Base-by-base conservation (phyloP, 2,329 filamentous ascomycete species). In the Ophiostoma ips region DNA sequence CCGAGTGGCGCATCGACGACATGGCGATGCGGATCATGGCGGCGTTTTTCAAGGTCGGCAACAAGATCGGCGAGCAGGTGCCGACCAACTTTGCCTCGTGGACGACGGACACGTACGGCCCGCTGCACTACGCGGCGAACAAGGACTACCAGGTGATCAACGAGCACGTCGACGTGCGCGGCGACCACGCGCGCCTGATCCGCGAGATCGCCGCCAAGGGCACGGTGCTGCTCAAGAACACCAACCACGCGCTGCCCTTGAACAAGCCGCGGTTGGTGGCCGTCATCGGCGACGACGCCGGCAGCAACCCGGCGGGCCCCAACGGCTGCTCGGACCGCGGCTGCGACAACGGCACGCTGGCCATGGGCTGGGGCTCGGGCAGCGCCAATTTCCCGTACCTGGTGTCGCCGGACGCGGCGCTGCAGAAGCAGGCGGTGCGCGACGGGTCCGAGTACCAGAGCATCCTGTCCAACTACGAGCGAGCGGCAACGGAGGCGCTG, bases 181-280 rank as follows among this genome's bases (percentile, higher is more conserved):
- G 67, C 38, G 72, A 90, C 50, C 89, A 95, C 62, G 80, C 71
- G 43, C 61, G 67, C 19, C 67, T 87, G 48, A 90, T 94, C 55
- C 81, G 88, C 33, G 76, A 87, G 56, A 75, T 86, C 48, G 88
- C 78, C 13, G 82, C 84, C 47, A 84, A 85, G 64, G 87, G 85
- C 15, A 88, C 83, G 2, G 88, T 98, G 7, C 71, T 98, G 11
- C 71, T 98, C 56, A 98, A 96, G 75, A 95, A 96, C 66, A 71
- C 64, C 6, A 80, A 81, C 18, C 80, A 81, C 13, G 72, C 73
- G 2, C 70, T 96, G 31, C 89, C 90, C 0, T 72, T 95, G n/a
- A 81, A 78, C 52, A 79, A 81, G 62, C 85, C 90, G 57, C 82
- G 77, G 60, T 84, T 85, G 59, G 68, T 89, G 28, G 84, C 77